These are phyloP conservation scores for Aphanomyces astaci DNA, from an alignment of 352 stramenopile genomes.

Conservation along the genomic window DNA sequence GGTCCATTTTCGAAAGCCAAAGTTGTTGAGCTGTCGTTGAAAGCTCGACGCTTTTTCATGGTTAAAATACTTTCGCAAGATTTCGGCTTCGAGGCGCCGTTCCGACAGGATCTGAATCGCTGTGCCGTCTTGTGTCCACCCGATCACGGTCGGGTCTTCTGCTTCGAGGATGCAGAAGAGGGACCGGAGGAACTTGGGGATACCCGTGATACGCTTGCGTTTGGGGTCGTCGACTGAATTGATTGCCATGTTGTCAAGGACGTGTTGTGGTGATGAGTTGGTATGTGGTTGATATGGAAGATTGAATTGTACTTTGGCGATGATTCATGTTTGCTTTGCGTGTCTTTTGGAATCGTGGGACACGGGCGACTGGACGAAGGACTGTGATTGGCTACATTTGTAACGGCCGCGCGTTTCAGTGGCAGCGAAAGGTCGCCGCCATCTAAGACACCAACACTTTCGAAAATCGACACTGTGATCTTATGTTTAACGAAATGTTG, in stretches of 20 bases:
- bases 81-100: constrained; percentile 71
- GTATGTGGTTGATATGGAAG: background rate
- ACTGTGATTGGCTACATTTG: background rate
- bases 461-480: background rate
- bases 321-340: too few relatives aligned
- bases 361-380: background rate
- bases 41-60: constrained; percentile 89
- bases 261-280: too few relatives aligned
- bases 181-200: constrained; percentile 76
- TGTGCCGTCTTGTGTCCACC: constrained; percentile 65
- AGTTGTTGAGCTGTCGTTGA: constrained; percentile 89
- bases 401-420: background rate
- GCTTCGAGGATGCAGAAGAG: constrained; percentile 73
- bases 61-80: constrained; percentile 91
- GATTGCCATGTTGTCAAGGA: background rate
- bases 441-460: constrained; percentile 1
- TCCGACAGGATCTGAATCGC: constrained; percentile 76
- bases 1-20: constrained; percentile 82
- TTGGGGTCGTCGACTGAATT: constrained; percentile 1
- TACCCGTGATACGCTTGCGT: constrained; percentile 24
- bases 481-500: background rate
- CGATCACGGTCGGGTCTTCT: constrained; percentile 58
- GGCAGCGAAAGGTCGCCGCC: background rate
- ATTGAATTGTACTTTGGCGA: too few relatives aligned
- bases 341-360: too few relatives aligned